These are phyloP conservation scores for Colletotrichum endophyticum DNA, from an alignment of 2,329 filamentous ascomycete species.

Conservation along the genomic window DNA sequence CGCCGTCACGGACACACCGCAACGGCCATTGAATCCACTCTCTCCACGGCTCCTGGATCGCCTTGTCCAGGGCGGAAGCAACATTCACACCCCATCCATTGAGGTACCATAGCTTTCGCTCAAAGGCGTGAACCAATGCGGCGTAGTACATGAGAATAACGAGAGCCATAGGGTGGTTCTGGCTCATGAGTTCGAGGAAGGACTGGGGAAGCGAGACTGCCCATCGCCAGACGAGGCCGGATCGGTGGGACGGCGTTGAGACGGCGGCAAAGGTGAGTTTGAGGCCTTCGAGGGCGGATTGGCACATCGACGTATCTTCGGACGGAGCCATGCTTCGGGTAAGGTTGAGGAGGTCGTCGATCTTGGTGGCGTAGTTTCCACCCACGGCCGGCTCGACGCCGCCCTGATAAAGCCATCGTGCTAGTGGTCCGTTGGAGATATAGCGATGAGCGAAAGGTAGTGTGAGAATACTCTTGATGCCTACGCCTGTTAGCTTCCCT, in stretches of 20 bases:
- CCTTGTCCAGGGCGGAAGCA: neutral
- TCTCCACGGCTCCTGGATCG: conserved; percentile 17
- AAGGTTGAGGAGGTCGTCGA: conserved; percentile 12
- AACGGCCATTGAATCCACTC: conserved; percentile 18
- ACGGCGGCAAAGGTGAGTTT: conserved; percentile 12
- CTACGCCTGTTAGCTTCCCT: neutral
- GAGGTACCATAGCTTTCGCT: conserved; percentile 19
- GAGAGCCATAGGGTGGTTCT: conserved; percentile 21
- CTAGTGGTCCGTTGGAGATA: conserved; percentile 8
- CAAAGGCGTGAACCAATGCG: conserved; percentile 13
- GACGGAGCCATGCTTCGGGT: conserved; percentile 16
- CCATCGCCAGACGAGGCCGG: conserved; percentile 23
- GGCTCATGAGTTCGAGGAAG: conserved; percentile 21
- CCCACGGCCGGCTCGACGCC: neutral
- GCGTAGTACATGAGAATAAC: conserved; percentile 25
- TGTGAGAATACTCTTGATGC: conserved; percentile 20
- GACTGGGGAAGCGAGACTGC: conserved; percentile 19
- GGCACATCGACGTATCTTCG: conserved; percentile 12
- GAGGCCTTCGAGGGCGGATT: conserved; percentile 13
- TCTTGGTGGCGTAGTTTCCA: conserved; percentile 4
- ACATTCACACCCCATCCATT: conserved; percentile 5
- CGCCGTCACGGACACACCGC: conserved; percentile 8
- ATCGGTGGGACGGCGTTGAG: neutral
- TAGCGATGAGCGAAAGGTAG: conserved; percentile 5
- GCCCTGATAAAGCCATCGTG: conserved; percentile 18